phyloP scores from a whole-genome alignment of 1,139 yeast species.

The Magnusiomyces ingens region DNA sequence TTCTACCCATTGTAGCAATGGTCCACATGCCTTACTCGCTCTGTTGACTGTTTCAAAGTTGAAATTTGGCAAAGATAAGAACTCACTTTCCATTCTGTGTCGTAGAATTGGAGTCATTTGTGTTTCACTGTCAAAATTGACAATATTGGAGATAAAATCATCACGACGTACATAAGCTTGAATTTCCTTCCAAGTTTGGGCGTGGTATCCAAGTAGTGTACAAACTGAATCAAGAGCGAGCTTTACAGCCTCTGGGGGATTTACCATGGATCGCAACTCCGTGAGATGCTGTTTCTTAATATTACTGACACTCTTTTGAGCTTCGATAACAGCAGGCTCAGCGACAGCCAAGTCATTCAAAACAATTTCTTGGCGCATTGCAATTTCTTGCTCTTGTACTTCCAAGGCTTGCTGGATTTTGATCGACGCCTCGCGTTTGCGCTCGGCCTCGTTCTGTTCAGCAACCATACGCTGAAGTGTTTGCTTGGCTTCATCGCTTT shows the following conservation, averaged over 20 bases:
- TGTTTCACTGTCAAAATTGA: constrained; percentile 58
- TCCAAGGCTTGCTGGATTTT: constrained; percentile 66
- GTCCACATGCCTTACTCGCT: constrained; percentile 96
- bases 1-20: constrained; percentile 78
- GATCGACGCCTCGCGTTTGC: constrained; percentile 79
- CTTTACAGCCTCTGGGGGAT: constrained; percentile 87
- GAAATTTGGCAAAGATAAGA: constrained; percentile 57
- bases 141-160: constrained; percentile 81
- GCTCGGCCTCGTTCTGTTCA: constrained; percentile 88
- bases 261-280: constrained; percentile 80
- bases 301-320: constrained; percentile 79
- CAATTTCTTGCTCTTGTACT: constrained; percentile 58
- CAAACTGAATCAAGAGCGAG: constrained; percentile 87
- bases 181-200: constrained; percentile 71
- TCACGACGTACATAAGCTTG: constrained; percentile 75
- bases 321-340: constrained; percentile 80
- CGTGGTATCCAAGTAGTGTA: constrained; percentile 66
- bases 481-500: constrained; percentile 61
- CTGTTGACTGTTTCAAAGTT: constrained; percentile 71
- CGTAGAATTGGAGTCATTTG: constrained; percentile 52
- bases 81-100: constrained; percentile 50
- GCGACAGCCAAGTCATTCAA: constrained; percentile 61
- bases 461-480: constrained; percentile 73
- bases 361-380: constrained; percentile 49
- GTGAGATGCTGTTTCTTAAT: constrained; percentile 89